Evolutionary conservation across 2,329 filamentous ascomycete genomes (phyloP), one percentile per base, ranked within the genome.

Genomic region (Xylaria sp.): DNA sequence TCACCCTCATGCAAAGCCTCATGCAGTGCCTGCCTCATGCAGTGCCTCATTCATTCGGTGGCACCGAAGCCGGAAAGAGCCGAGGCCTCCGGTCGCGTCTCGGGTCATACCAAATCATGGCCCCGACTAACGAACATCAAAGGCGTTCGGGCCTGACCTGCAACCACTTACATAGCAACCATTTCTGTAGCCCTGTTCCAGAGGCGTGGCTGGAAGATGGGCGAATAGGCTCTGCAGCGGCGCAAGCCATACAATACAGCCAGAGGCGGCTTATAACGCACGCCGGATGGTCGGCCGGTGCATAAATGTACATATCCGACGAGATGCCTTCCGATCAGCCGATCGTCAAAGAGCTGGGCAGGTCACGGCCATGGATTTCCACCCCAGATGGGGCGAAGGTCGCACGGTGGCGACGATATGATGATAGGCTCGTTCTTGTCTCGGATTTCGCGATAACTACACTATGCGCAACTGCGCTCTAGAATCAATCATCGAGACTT

Each of bases 181-280:
- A 55, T 55, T 55, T 55, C 50, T 36, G 30, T 36, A 55, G 50
- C 50, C 50, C 50, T 23, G 13, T 55, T 55, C 50, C 50, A 34
- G 50, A 55, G 50, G 50, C 50, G 50, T 55, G 50, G 50, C 50
- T 55, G 32, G 50, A 55, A 55, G 50, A 55, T 55, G 50, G 50
- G 28, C 50, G 28, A 55, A 55, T 55, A 55, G 50, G 50, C 50
- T 36, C 50, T 55, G 50, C 50, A 55, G 50, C 50, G 30, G 50
- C 50, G 50, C 28, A 55, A 55, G 50, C 50, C 50, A 55, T 55
- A 55, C 28, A 55, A 55, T 55, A 55, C 50, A 55, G 50, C 50
- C 50, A 55, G 50, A 55, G 50, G 50, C 28, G 50, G 50, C 50
- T 55, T 55, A 36, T 55, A 55, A 36, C 32, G 50, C 50, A 55